Percentiles rank a stretch among this genome's conserved stretches.
Conservation (phyloP, 2,329 filamentous ascomycete species). For the Dactylellina haptotyla region DNA sequence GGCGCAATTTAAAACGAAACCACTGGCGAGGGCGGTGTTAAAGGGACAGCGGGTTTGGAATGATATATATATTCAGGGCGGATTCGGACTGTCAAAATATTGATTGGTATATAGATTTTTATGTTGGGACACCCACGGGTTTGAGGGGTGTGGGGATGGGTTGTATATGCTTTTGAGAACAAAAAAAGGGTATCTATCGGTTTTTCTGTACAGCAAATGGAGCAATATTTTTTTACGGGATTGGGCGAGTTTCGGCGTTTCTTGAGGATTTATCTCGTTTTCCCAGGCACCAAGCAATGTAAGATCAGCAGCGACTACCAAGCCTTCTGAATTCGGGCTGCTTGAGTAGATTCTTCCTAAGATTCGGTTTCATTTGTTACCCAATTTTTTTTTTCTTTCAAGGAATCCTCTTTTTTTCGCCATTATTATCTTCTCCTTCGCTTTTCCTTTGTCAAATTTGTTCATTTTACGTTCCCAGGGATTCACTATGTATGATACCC, state of each 20-base stretch:
- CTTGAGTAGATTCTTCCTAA: slow-evolving; percentile 13
- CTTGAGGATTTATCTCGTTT: slow-evolving; percentile 44
- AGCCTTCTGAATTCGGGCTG: slow-evolving; percentile 6
- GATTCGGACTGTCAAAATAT: too few species aligned
- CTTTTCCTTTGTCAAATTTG: slow-evolving; percentile 5
- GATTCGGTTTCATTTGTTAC: slow-evolving; percentile 10
- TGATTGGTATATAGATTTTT: too few species aligned
- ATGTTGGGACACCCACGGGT: too few species aligned
- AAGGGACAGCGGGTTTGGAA: background rate
- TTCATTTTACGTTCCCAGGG: background rate
- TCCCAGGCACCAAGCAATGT: too few species aligned
- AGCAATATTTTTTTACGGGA: background rate
- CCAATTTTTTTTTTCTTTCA: background rate
- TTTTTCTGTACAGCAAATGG: background rate
- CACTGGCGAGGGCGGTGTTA: background rate
- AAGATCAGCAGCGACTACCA: too few species aligned
- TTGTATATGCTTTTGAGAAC: too few species aligned
- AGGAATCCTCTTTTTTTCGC: background rate
- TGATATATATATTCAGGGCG: too few species aligned
- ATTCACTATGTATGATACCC: slow-evolving; percentile 38
- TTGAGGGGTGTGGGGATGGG: too few species aligned
- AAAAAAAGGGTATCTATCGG: background rate
- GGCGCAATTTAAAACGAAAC: slow-evolving; percentile 62
- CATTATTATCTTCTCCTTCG: too few species aligned
- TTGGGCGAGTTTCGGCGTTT: slow-evolving; percentile 24